phyloP scores from a whole-genome alignment of 139 green algal species.

The Edaphochlamys debaryana region DNA sequence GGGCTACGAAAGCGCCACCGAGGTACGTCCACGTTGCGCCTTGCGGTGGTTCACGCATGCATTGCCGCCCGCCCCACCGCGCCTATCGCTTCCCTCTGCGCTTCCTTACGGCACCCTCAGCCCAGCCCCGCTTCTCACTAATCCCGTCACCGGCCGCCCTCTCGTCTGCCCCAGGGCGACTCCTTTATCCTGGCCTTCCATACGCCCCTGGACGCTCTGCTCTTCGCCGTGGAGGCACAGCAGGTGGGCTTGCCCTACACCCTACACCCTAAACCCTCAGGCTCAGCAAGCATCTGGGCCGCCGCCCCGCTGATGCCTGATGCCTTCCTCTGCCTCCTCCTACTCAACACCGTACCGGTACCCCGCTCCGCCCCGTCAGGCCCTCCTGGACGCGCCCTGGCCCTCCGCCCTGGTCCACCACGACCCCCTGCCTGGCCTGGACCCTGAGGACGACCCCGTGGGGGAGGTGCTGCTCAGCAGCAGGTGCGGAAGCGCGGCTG shows the following conservation, averaged over 20 bases:
- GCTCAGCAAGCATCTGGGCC: no score
- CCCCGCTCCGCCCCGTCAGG: not conserved
- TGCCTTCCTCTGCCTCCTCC: not conserved
- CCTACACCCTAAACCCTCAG: no score
- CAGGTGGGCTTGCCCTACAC: no score
- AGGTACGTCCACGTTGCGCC: no score
- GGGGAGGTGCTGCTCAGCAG: not conserved
- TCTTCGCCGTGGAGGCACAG: conserved; percentile 5
- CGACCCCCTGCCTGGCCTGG: not conserved
- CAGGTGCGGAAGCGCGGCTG: no score
- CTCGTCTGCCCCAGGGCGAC: not conserved
- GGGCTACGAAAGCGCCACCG: conserved; percentile 8
- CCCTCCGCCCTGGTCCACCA: not conserved
- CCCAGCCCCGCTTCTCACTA: no score
- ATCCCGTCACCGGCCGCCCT: no score
- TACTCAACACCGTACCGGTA: not conserved
- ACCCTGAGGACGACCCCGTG: not conserved
- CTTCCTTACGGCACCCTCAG: no score
- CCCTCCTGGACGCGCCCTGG: conserved; percentile 10
- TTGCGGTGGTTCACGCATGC: no score
- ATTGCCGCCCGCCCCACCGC: no score
- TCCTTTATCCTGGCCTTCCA: conserved; percentile 17
- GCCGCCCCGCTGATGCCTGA: no score
- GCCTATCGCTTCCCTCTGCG: no score
- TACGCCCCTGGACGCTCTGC: not conserved